A percentile compares a stretch with the other conserved stretches of the same genome.
These are phyloP conservation scores for Inga laurina DNA, from an alignment of 306 rosid species.

Conservation along the genomic window DNA sequence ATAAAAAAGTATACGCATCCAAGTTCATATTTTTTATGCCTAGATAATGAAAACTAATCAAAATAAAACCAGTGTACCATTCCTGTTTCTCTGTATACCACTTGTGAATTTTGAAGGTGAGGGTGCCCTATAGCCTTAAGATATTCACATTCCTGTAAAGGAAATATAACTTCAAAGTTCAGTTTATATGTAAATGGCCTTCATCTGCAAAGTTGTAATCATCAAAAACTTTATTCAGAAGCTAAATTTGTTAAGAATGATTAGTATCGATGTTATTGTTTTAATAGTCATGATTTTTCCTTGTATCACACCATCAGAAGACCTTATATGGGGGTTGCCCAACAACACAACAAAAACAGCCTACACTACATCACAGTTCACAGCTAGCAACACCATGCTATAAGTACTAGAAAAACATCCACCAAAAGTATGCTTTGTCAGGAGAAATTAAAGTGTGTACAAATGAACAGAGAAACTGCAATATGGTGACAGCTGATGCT, in stretches of 20 bases:
- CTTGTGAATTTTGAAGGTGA: constrained; percentile 81
- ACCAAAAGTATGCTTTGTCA: not conserved
- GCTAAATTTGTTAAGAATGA: constrained; percentile 18
- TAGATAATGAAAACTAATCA: constrained; percentile 13
- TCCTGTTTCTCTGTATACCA: constrained; percentile 84
- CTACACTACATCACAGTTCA: not conserved
- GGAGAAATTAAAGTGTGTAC: not conserved
- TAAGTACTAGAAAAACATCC: not conserved
- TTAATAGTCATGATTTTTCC: constrained; percentile 13
- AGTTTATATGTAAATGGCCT: not conserved
- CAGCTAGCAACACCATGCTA: not conserved
- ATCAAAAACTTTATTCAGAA: constrained; percentile 18
- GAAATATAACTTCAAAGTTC: constrained; percentile 1
- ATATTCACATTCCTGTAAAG: constrained; percentile 83
- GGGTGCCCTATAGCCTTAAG: constrained; percentile 79
- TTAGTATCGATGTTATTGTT: not conserved
- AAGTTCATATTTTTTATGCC: not conserved
- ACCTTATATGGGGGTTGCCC: too few species aligned
- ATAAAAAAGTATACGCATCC: not conserved
- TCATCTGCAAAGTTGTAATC: not conserved
- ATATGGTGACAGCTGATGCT: not conserved
- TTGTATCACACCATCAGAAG: not conserved
- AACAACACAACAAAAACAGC: not conserved
- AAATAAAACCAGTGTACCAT: constrained; percentile 53
- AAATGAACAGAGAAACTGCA: not conserved